Evolutionary conservation across 2,329 filamentous ascomycete genomes (phyloP).

Genomic region (Colletotrichum lupini): DNA sequence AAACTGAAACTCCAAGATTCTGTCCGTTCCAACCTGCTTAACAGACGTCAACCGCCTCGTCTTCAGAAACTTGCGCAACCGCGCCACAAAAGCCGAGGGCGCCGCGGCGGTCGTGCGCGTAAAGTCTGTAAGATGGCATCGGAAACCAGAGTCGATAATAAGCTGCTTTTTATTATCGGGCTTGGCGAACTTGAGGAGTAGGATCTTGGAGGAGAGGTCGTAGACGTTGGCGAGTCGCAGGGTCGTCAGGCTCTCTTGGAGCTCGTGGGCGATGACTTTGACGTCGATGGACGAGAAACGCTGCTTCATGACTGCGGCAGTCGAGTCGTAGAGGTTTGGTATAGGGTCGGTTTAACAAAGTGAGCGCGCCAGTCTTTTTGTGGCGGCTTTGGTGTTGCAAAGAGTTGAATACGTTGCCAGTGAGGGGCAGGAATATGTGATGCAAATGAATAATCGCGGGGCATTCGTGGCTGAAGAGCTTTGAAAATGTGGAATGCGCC

Average conservation of each 20-base stretch:
- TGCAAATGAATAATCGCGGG: conserved; percentile 32
- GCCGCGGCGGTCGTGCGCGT: conserved; percentile 85
- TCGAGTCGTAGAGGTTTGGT: not conserved
- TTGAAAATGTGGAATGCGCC: not conserved
- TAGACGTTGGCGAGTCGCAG: conserved; percentile 94
- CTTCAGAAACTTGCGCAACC: conserved; percentile 88
- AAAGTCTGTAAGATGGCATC: conserved; percentile 93
- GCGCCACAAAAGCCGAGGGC: conserved; percentile 86
- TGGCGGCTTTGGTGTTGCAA: conserved; percentile 9
- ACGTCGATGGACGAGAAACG: conserved; percentile 84
- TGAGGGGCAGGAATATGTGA: conserved; percentile 33
- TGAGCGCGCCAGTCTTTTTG: not conserved
- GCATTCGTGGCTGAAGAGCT: conserved; percentile 34
- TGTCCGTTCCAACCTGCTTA: conserved; percentile 89
- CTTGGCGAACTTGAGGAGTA: conserved; percentile 94
- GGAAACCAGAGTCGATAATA: conserved; percentile 93
- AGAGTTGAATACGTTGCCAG: not conserved
- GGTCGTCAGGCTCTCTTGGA: conserved; percentile 78
- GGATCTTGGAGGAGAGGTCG: conserved; percentile 94
- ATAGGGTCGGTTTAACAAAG: not conserved
- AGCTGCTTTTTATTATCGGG: conserved; percentile 90
- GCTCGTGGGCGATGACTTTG: conserved; percentile 93
- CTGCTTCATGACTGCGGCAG: conserved; percentile 75
- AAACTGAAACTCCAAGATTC: conserved; percentile 92
- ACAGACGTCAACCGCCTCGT: conserved; percentile 86